Percentiles rank a stretch among this genome's conserved stretches.
Evolutionary conservation across 257 asterid species (phyloP).

Genomic region (Penstemon barbatus): DNA sequence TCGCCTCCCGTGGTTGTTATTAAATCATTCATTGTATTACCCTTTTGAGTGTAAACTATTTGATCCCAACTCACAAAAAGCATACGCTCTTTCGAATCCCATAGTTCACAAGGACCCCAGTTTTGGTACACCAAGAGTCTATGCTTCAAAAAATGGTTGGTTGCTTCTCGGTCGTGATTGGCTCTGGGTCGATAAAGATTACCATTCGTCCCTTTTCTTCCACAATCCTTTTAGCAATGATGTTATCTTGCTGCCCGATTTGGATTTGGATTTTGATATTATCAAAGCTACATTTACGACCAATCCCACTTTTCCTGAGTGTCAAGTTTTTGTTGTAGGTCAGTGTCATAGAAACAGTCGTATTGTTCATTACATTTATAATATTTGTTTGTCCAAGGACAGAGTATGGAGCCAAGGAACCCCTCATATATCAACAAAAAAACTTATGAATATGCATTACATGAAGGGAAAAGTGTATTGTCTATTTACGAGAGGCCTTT

Average conservation of each 20-base stretch:
- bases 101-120: no score
- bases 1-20: not conserved
- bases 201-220: not conserved
- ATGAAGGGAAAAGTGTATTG: constrained; percentile 6
- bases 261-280: not conserved
- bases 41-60: no score
- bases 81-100: not conserved
- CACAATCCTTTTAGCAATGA: constrained; percentile 16
- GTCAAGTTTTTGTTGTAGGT: not conserved
- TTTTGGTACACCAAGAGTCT: not conserved
- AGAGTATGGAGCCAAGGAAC: no score
- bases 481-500: not conserved
- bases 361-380: not conserved
- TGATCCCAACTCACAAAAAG: no score
- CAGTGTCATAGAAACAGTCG: not conserved
- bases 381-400: not conserved
- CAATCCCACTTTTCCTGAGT: not conserved
- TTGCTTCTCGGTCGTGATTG: not conserved
- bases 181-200: no score
- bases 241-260: not conserved
- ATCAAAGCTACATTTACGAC: not conserved
- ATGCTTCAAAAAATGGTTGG: constrained; percentile 14
- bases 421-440: not conserved
- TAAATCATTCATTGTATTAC: not conserved
- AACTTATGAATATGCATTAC: not conserved